Base-by-base conservation (phyloP, 305 asterid genomes). In the Fraxinus greggii region DNA sequence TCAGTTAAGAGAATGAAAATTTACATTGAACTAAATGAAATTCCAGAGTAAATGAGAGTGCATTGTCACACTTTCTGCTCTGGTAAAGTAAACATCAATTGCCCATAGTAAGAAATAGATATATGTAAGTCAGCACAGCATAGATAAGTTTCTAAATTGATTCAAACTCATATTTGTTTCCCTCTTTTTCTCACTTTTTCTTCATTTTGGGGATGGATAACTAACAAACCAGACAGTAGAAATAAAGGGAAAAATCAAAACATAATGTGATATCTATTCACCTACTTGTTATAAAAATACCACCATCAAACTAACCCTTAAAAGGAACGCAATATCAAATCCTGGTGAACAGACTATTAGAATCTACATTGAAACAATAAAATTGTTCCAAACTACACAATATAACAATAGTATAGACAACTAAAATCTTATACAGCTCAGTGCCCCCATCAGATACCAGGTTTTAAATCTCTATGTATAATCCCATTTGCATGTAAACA, bases 391-490 rank as follows among this genome's bases (percentile, higher is more conserved):
- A 56, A 81, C 83, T 77, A 81, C 82, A 85, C 7, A 72, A 56
- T 26, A 83, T 72, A 65, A 67, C 28, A 67, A 79, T 65, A 36
- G 29, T 2, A 78, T 24, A 24, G 76, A 75, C 2, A 48, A 72
- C 59, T 35, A 86, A 86, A 81, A 23, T 38, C 80, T 54, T 76
- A 67, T 82, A 87, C 84, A 83, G 86, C 85, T 78, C 84, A 83
- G 85, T 80, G 79, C 80, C 78, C 88, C 89, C 84, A 87, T 31
- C 23, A n/a, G 35, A 79, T 93, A 95, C 98, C 98, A 85, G 98
- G 98, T 90, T 95, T 95, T 51, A 95, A 91, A 89, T 95, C 98
- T 91, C 98, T 92, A 80, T 93, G 98, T 84, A 95, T 95, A 85
- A 95, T 92, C 77, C 95, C 98, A 84, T 95, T 95, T 72, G 97